Conservation (phyloP, 1,284 basidiomycete genomes). For the Anthracocystis setariae region DNA sequence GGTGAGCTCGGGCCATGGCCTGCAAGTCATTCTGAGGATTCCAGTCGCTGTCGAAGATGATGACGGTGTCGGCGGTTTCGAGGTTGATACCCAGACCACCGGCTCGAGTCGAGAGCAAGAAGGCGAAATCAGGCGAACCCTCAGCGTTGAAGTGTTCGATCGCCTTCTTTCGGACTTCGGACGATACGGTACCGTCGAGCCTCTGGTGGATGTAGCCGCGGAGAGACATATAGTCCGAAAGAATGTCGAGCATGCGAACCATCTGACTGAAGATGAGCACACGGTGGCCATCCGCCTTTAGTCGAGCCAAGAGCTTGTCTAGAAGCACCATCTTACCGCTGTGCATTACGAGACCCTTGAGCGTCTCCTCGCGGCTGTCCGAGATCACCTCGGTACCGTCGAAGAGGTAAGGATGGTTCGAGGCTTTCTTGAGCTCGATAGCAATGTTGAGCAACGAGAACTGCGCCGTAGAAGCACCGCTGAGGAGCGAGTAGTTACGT, state of each 20-base stretch:
- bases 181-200: slow-evolving; percentile 79
- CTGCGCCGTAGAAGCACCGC: slow-evolving; percentile 79
- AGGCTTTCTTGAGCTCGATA: slow-evolving; percentile 68
- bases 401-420: slow-evolving; percentile 95
- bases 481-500: slow-evolving; percentile 90
- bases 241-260: slow-evolving; percentile 98
- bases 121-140: slow-evolving; percentile 75
- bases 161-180: slow-evolving; percentile 83
- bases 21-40: slow-evolving; percentile 94
- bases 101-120: slow-evolving; percentile 79
- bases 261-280: slow-evolving; percentile 83
- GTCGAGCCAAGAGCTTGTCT: slow-evolving; percentile 69
- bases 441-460: slow-evolving; percentile 77
- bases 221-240: slow-evolving; percentile 93
- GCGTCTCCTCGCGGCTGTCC: slow-evolving; percentile 79
- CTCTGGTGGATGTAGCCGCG: slow-evolving; percentile 86
- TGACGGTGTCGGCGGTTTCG: slow-evolving; percentile 90
- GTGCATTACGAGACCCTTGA: slow-evolving; percentile 70
- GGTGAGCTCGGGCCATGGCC: slow-evolving; percentile 99
- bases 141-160: slow-evolving; percentile 82
- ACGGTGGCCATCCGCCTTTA: slow-evolving; percentile 70
- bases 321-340: slow-evolving; percentile 71
- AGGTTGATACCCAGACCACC: slow-evolving; percentile 98
- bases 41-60: slow-evolving; percentile 99
- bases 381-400: slow-evolving; percentile 88